phyloP scores from a whole-genome alignment of 2,329 filamentous ascomycete genomes.

The Stemphylium vesicarium region DNA sequence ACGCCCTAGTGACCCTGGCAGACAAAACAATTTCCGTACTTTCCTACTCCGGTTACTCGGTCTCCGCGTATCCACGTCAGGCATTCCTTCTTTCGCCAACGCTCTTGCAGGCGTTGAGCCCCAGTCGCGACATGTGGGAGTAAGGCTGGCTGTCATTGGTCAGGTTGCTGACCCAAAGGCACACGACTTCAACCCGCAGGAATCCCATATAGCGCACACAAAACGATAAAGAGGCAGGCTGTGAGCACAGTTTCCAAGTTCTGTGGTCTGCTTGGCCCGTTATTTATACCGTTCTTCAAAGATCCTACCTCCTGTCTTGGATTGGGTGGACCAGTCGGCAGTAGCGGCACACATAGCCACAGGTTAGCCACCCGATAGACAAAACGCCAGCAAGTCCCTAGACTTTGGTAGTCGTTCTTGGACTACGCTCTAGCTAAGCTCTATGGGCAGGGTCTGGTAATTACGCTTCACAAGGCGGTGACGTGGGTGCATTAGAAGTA shows the following conservation, averaged over 20 bases:
- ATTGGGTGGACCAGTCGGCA: background rate
- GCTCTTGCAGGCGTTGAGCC: background rate
- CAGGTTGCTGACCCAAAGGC: background rate
- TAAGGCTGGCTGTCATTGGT: conserved; percentile 13
- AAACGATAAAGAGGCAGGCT: background rate
- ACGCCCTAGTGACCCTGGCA: background rate
- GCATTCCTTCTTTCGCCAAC: background rate
- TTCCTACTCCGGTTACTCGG: background rate
- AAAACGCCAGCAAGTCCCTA: background rate
- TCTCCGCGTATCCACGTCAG: background rate
- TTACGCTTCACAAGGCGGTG: background rate
- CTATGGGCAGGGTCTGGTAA: background rate
- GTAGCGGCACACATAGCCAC: conserved; percentile 1
- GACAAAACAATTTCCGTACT: background rate
- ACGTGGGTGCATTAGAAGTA: background rate
- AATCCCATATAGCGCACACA: background rate
- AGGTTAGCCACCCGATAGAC: background rate
- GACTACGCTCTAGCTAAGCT: background rate
- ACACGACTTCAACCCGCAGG: background rate
- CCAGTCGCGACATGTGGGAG: conserved; percentile 5
- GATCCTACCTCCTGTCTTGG: background rate
- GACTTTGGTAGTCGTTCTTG: background rate
- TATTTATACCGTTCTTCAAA: background rate
- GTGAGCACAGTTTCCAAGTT: background rate
- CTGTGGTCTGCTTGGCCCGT: background rate